Conservation (phyloP, 257 asterid genomes). For the Vinca minor region DNA sequence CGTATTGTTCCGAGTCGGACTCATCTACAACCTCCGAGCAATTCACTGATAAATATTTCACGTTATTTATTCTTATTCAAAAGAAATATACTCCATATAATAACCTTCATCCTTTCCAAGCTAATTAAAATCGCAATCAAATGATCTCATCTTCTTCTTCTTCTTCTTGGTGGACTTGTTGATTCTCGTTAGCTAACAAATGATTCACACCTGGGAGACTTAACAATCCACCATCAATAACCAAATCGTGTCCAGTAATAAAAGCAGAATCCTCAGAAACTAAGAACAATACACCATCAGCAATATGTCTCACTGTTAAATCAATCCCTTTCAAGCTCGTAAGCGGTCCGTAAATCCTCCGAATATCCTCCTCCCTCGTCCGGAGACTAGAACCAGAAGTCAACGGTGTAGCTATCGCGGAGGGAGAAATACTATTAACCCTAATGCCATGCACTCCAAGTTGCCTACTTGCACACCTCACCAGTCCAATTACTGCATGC, state of each 20-base stretch:
- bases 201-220: not conserved
- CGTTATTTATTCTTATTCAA: no score
- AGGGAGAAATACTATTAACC: constrained; percentile 26
- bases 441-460: constrained; percentile 23
- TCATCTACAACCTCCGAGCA: no score
- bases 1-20: no score
- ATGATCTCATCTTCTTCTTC: no score
- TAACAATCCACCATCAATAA: constrained; percentile 24
- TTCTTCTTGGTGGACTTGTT: not conserved
- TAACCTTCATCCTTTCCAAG: not conserved
- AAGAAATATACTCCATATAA: no score
- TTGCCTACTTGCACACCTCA: constrained; percentile 16
- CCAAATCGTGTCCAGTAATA: constrained; percentile 21
- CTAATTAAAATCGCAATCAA: no score
- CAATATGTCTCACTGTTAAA: constrained; percentile 10
- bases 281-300: constrained; percentile 23
- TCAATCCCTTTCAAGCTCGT: constrained; percentile 13
- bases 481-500: constrained; percentile 28
- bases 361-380: constrained; percentile 1
- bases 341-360: not conserved
- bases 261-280: constrained; percentile 20
- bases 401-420: constrained; percentile 13
- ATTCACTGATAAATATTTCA: no score
- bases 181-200: not conserved
- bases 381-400: not conserved